Base-by-base conservation (phyloP, 2,329 filamentous ascomycete species). In the Stemphylium lycopersici region DNA sequence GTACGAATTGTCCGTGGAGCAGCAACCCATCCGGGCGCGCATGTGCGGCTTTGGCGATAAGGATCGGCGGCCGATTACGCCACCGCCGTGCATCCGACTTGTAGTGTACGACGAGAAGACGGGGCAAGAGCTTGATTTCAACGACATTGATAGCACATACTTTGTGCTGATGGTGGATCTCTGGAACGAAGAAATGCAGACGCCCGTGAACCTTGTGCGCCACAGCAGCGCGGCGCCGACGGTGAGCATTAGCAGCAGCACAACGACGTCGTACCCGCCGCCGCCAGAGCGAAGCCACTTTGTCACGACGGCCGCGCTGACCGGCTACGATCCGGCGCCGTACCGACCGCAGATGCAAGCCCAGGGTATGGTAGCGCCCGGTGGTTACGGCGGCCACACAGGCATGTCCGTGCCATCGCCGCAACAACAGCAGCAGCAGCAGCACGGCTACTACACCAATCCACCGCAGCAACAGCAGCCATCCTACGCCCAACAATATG, bases 31-130 rank as follows among this genome's bases (percentile, higher is more conserved):
- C 67, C 87, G 95, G 67, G 95, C 95, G 62, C 90, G 95, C 58
- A 98, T 98, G 95, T 99, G 95, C 79, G 95, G 95, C 6, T 99
- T 98, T 78, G 95, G 95, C 59, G 95, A 99, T 80, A 99, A 96
- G 90, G 95, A 99, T 76, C 90, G 95, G 62, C 85, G 95, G 61
- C 95, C 95, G 22, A 97, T 99, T 66, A 98, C 95, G 24, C 93
- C 95, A 12, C 95, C 95, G 18, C 93, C 95, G 3, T 97, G 93
- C 75, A 89, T 98, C 47, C 85, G 89, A 60, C 84, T 98, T 11
- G 82, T 95, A 34, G 88, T 98, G 46, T 86, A 83, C 57, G 91
- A 97, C 74, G 79, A 83, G 37, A 77, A 78, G 13, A 93, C 90
- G 0, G 88, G 90, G 18, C 87, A 91, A 69, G 91, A 96, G 72